Conservation (phyloP, 2,329 filamentous ascomycete genomes). For the Venturia pyrina region DNA sequence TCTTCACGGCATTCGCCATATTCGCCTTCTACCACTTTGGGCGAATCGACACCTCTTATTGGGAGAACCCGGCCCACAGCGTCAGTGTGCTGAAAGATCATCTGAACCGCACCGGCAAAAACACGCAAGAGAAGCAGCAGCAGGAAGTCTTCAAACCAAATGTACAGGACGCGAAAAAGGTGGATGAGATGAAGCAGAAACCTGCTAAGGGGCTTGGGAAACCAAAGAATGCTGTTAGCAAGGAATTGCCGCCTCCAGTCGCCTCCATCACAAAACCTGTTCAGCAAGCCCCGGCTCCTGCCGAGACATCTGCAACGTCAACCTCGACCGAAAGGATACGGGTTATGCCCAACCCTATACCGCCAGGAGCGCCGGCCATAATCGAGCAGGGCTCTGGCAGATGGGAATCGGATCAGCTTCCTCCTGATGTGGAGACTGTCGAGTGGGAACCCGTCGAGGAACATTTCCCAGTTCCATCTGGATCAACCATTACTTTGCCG, state of each 20-base stretch:
- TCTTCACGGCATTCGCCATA: slow-evolving; percentile 45
- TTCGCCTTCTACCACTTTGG: slow-evolving; percentile 45
- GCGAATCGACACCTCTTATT: background rate
- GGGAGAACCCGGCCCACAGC: slow-evolving; percentile 3
- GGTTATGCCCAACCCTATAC: slow-evolving; percentile 8
- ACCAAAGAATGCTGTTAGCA: background rate
- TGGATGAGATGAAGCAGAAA: background rate
- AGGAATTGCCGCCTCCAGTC: slow-evolving; percentile 9
- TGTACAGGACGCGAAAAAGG: slow-evolving; percentile 2
- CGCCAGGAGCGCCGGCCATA: background rate
- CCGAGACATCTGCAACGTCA: background rate
- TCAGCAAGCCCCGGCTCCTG: slow-evolving; percentile 8
- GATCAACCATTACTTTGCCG: slow-evolving; percentile 66
- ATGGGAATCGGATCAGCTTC: slow-evolving; percentile 14
- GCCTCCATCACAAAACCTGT: slow-evolving; percentile 7
- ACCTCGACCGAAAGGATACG: slow-evolving; percentile 3
- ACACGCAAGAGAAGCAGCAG: slow-evolving; percentile 8
- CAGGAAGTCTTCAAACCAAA: background rate
- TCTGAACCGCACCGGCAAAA: slow-evolving; percentile 1
- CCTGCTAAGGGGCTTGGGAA: background rate
- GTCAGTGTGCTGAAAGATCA: slow-evolving; percentile 7
- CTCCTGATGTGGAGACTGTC: slow-evolving; percentile 24
- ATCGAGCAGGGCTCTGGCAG: slow-evolving; percentile 17
- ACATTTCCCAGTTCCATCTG: slow-evolving; percentile 63
- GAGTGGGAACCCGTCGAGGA: slow-evolving; percentile 70